Evolutionary conservation across 2,329 filamentous ascomycete species (phyloP), one percentile per base, ranked within the genome.

Genomic region (Botryotinia convoluta): DNA sequence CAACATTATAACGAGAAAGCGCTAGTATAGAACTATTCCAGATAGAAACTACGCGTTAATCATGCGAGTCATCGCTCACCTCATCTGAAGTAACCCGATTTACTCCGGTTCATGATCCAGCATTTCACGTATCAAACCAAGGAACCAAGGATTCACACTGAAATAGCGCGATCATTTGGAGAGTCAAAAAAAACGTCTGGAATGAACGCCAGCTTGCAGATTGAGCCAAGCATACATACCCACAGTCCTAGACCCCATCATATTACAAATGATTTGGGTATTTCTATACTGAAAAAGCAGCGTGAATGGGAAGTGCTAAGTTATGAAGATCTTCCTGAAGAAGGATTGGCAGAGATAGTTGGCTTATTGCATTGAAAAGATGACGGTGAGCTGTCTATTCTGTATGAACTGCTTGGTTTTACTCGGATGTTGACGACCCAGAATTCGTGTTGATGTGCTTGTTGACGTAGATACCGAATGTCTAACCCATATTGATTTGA

Each of bases 111-210:
- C 12, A n/a, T n/a, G 26, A n/a, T 16, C 6, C 1, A 14, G 45
- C 9, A 3, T 51, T n/a, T 26, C 48, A n/a, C 2, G 1, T n/a
- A 3, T n/a, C 22, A 14, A n/a, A 14, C 26, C 48, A 51, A n/a
- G 4, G 5, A 51, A 51, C 48, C 12, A 48, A 51, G 26, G 10
- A 14, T n/a, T n/a, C 48, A 51, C 6, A 51, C 10, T 51, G 26
- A 51, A 51, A 51, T 51, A 6, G 26, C 48, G 22, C n/a, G 10
- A n/a, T n/a, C 5, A 6, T 51, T 1, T 14, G 22, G 26, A n/a
- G 22, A n/a, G 10, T 3, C 26, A 51, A n/a, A 51, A 51, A n/a
- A n/a, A 51, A 0, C 10, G 0, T 3, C 2, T 14, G 10, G 1
- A 10, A 2, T 51, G 26, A 10, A n/a, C 26, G 3, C 4, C 26